Base-by-base conservation (phyloP, 768 basidiomycete genomes). In the Hygrocybe punicea region DNA sequence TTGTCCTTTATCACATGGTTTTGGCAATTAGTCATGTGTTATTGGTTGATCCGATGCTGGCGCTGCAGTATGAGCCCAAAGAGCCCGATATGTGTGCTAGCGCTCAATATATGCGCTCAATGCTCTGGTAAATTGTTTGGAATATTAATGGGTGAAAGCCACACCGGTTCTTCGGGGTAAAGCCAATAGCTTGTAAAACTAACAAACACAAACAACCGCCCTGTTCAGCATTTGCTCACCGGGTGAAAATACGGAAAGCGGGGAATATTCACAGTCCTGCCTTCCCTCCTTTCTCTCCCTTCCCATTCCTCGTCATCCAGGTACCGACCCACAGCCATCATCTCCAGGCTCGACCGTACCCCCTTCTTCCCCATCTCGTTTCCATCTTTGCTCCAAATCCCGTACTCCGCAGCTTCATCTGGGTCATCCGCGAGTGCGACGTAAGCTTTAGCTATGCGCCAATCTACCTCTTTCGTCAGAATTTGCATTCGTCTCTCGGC, bases 271-370 rank as follows among this genome's bases (percentile, higher is more conserved):
- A 39, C 61, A 53, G 34, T 69, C 59, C 65, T 57, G 13, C 71
- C 69, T 17, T 61, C 53, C 67, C 73, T 55, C 50, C 73, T 57
- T 63, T 71, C 65, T 37, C 60, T 65, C 50, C 71, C 69, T 66
- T 89, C 88, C 87, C 87, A 90, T 58, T 87, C 85, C 1, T 78
- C 76, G 59, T 90, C 87, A 48, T 86, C 85, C 55, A 88, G 63
- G 67, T 87, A 90, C 44, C 66, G 73, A 55, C 78, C 78, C 25
- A 86, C 72, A 0, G 86, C 87, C 3, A 80, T 68, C 14, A 68
- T 75, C 61, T 82, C 84, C 53, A 84, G 55, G 36, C 56, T 62
- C 42, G 52, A 62, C 53, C 17, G 58, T 50, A 29, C 29, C 8
- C 58, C 56, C 60, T 53, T 60, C 58, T 55, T 57, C 65, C 58